Evolutionary conservation across 345 rosid species (phyloP), one percentile per base, ranked within the genome.

Genomic region (Eucalyptus sp.): DNA sequence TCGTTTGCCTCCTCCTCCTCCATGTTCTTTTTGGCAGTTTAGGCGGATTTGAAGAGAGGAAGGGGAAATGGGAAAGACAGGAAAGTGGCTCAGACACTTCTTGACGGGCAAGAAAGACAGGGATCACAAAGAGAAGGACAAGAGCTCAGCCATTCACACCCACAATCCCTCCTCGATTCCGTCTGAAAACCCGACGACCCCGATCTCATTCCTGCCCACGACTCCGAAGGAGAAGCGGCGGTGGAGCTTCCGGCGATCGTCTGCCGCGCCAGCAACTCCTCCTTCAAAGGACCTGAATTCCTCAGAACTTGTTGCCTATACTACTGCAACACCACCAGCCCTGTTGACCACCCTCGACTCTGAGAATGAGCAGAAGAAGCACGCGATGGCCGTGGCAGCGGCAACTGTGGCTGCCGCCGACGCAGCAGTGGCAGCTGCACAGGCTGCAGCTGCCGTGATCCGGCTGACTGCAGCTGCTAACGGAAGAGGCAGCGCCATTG

Each of bases 181-280:
- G 4, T 51, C 81, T 3, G 94, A 93, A 71, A 92, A 91, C 93
- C 93, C 93, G 20, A 86, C 86, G 48, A 96, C 95, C 86, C 95
- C 97, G 1, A 90, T 90, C 87, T 76, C 89, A 22, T 71, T 90
- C 46, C 90, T 89, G 49, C 96, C 97, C 48, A 88, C 92, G 13
- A 95, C 97, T 89, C 96, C 97, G 4, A 95, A 93, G 64, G 99
- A 97, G 90, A 97, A 95, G 91, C 91, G 93, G 89, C 92, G 98
- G 86, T 97, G 98, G 98, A 97, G 99, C 93, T 96, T 97, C 80
- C 92, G 97, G 85, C 94, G 98, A 88, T 95, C 99, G 18, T 94
- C 98, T 2, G 96, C 98, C 14, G 85, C 96, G 1, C 51, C 88
- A 2, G 90, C 91, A 56, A 91, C 93, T 88, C 92, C 87, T 54